Percentiles rank a stretch among this genome's conserved stretches.
phyloP scores from a whole-genome alignment of 768 basidiomycete species.

The Hydnomerulius pinastri region DNA sequence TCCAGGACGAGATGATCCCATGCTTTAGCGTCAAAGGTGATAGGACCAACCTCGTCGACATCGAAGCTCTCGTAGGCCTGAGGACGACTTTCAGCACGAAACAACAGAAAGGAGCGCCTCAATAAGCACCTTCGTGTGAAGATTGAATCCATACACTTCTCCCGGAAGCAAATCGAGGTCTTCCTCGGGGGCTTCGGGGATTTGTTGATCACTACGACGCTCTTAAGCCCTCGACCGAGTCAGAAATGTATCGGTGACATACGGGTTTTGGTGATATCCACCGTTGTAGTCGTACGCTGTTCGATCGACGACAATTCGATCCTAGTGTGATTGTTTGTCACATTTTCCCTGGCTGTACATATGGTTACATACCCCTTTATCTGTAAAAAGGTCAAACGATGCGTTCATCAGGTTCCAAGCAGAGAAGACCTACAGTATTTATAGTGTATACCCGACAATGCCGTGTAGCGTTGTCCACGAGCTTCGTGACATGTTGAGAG shows the following conservation, averaged over 20 bases:
- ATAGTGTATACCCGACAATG: slow-evolving; percentile 17
- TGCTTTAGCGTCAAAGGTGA: slow-evolving; percentile 59
- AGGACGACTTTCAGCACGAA: neutral
- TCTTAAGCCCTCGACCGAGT: neutral
- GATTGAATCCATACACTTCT: slow-evolving; percentile 62
- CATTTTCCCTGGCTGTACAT: no score
- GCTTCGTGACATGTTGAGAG: neutral
- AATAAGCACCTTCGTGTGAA: slow-evolving; percentile 46
- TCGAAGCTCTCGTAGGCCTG: slow-evolving; percentile 55
- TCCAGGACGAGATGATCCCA: slow-evolving; percentile 64
- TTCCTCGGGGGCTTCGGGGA: slow-evolving; percentile 47
- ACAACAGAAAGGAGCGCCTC: neutral
- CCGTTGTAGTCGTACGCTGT: slow-evolving; percentile 5
- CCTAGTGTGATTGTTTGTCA: slow-evolving; percentile 7
- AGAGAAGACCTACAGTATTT: slow-evolving; percentile 13
- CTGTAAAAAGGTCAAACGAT: slow-evolving; percentile 1
- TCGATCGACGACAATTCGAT: slow-evolving; percentile 23
- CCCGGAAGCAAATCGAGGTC: slow-evolving; percentile 58
- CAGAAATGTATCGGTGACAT: neutral
- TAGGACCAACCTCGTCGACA: slow-evolving; percentile 51
- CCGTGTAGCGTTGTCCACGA: slow-evolving; percentile 12
- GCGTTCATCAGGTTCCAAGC: neutral
- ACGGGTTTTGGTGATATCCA: slow-evolving; percentile 6
- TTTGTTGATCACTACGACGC: slow-evolving; percentile 4
- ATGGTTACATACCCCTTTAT: slow-evolving; percentile 9